Evolutionary conservation across 1,139 yeast species (phyloP).

Genomic region (Magnusiomyces paraingens): DNA sequence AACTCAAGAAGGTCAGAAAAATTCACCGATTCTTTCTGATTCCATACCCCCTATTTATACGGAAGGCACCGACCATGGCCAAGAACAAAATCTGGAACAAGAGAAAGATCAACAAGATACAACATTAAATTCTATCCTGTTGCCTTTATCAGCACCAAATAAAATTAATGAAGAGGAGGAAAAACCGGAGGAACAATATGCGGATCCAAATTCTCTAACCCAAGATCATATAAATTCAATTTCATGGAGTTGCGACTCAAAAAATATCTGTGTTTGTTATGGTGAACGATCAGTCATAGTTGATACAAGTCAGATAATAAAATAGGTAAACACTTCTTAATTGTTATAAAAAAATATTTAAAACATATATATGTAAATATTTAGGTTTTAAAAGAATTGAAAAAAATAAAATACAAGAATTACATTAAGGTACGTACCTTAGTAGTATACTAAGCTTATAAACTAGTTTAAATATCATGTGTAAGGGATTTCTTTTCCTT

Average conservation of each 20-base stretch:
- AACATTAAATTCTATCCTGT: background rate
- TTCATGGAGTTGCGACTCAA: constrained; percentile 25
- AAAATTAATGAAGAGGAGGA: constrained; percentile 1
- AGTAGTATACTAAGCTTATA: background rate
- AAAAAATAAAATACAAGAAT: background rate
- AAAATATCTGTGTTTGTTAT: constrained; percentile 24
- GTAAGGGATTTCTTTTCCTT: constrained; percentile 15
- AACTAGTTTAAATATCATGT: constrained; percentile 13
- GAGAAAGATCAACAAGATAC: background rate
- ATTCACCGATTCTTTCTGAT: too few species aligned
- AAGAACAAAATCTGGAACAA: too few species aligned
- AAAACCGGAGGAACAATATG: constrained; percentile 7
- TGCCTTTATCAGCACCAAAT: background rate
- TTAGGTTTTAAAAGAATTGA: background rate
- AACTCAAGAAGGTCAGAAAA: too few species aligned
- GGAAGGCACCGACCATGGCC: too few species aligned
- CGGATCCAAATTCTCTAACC: constrained; percentile 2
- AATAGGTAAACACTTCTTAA: background rate
- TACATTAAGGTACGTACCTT: background rate
- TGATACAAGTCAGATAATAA: constrained; percentile 9
- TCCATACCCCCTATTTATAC: too few species aligned
- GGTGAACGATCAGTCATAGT: constrained; percentile 14
- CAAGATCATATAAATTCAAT: constrained; percentile 20
- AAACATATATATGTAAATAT: background rate
- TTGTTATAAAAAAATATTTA: background rate